These are phyloP conservation scores for Nectriaceae sp. DNA, from an alignment of 2,329 filamentous ascomycete genomes.

Conservation along the genomic window DNA sequence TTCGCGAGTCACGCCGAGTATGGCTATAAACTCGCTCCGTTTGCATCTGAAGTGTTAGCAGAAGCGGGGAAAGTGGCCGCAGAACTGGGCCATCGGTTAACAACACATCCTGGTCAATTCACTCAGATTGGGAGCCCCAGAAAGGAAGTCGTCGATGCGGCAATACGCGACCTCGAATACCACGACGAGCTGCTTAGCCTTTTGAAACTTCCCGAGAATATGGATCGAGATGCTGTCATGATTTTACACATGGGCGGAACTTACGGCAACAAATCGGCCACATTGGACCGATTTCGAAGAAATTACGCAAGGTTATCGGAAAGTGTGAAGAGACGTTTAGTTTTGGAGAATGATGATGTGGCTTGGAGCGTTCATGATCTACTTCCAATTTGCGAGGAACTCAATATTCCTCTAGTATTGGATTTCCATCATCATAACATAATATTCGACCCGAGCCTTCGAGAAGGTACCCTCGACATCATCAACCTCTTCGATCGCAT, in stretches of 20 bases:
- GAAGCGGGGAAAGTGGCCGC: constrained; percentile 77
- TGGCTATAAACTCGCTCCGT: constrained; percentile 81
- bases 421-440: constrained; percentile 98
- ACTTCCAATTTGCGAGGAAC: constrained; percentile 84
- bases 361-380: constrained; percentile 91
- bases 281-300: constrained; percentile 73
- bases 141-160: constrained; percentile 72
- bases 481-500: constrained; percentile 75
- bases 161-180: constrained; percentile 82
- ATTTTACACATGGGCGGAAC: constrained; percentile 91
- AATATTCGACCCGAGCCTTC: constrained; percentile 72
- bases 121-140: constrained; percentile 88
- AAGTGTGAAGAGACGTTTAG: constrained; percentile 76
- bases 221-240: constrained; percentile 87
- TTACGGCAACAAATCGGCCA: constrained; percentile 83
- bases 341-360: constrained; percentile 94
- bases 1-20: constrained; percentile 88
- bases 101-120: constrained; percentile 89
- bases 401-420: constrained; percentile 90
- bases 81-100: constrained; percentile 80
- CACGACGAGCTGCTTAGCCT: constrained; percentile 83
- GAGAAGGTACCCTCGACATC: constrained; percentile 85
- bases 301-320: constrained; percentile 70
- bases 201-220: constrained; percentile 74
- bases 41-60: constrained; percentile 75